Conservation (phyloP, 2,329 filamentous ascomycete species). For the Onygenales sp. region DNA sequence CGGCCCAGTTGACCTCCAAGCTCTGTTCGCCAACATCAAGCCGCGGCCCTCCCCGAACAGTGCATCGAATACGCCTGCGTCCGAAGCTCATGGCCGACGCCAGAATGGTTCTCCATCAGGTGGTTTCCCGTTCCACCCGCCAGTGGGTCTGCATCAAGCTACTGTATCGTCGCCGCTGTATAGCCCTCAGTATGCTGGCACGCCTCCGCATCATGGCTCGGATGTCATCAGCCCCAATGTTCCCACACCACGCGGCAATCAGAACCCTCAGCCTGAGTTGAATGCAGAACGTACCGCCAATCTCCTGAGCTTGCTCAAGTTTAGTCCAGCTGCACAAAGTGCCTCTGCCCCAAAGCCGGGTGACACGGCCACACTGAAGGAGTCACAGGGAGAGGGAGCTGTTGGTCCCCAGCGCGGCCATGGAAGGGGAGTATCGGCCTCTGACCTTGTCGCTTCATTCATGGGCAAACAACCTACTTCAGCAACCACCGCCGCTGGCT, state of each 20-base stretch:
- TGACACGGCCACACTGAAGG: slow-evolving; percentile 21
- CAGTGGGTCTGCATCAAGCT: slow-evolving; percentile 42
- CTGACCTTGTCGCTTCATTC: slow-evolving; percentile 49
- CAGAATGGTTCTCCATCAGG: slow-evolving; percentile 24
- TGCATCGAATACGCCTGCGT: slow-evolving; percentile 20
- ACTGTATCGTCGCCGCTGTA: slow-evolving; percentile 50
- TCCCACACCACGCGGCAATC: slow-evolving; percentile 33
- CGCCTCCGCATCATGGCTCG: slow-evolving; percentile 47
- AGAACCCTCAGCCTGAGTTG: slow-evolving; percentile 30
- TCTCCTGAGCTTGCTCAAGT: slow-evolving; percentile 57
- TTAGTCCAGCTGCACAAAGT: slow-evolving; percentile 40
- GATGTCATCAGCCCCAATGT: slow-evolving; percentile 50
- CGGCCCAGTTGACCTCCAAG: slow-evolving; percentile 36
- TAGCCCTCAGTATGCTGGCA: slow-evolving; percentile 45
- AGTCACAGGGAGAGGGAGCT: slow-evolving; percentile 13
- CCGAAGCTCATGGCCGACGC: slow-evolving; percentile 13
- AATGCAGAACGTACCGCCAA: slow-evolving; percentile 45
- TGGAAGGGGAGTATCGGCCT: slow-evolving; percentile 40
- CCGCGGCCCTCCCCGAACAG: slow-evolving; percentile 28
- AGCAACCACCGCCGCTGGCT: slow-evolving; percentile 20
- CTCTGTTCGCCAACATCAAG: slow-evolving; percentile 37
- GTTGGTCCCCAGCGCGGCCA: slow-evolving; percentile 17
- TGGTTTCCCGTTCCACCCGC: slow-evolving; percentile 23
- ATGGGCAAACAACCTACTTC: slow-evolving; percentile 37
- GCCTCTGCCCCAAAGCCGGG: slow-evolving; percentile 10